Evolutionary conservation across 2,329 filamentous ascomycete genomes (phyloP).

Genomic region (Graphiopsis chlorocephala): DNA sequence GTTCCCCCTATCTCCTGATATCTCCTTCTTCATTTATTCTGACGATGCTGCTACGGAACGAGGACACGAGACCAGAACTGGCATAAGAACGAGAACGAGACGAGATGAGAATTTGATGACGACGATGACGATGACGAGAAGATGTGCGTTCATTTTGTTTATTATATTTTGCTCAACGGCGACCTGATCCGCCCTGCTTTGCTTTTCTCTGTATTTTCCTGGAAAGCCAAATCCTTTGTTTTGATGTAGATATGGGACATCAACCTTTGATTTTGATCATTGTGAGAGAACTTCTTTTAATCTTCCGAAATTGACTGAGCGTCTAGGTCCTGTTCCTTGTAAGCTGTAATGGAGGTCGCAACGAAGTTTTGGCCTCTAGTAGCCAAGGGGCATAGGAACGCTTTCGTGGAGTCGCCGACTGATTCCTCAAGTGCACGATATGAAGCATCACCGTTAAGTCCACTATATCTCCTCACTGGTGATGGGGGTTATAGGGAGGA

Average conservation of each 20-base stretch:
- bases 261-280: background rate
- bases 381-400: too few species aligned
- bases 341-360: too few species aligned
- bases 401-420: too few species aligned
- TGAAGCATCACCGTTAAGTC: too few species aligned
- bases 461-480: too few species aligned
- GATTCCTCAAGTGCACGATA: too few species aligned
- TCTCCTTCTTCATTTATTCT: background rate
- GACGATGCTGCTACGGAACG: background rate
- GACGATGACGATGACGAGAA: background rate
- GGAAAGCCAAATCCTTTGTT: background rate
- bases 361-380: too few species aligned
- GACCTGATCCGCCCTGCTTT: background rate
- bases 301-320: background rate
- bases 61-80: background rate
- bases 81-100: background rate
- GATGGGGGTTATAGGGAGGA: too few species aligned
- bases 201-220: background rate
- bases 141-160: background rate
- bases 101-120: background rate
- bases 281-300: background rate
- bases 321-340: too few species aligned
- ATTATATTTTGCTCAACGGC: background rate
- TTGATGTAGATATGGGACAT: slow-evolving; percentile 4
- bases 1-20: background rate